Base-by-base conservation (phyloP, 164 flowering plant genomes). In the Nymphaea thermarum region DNA sequence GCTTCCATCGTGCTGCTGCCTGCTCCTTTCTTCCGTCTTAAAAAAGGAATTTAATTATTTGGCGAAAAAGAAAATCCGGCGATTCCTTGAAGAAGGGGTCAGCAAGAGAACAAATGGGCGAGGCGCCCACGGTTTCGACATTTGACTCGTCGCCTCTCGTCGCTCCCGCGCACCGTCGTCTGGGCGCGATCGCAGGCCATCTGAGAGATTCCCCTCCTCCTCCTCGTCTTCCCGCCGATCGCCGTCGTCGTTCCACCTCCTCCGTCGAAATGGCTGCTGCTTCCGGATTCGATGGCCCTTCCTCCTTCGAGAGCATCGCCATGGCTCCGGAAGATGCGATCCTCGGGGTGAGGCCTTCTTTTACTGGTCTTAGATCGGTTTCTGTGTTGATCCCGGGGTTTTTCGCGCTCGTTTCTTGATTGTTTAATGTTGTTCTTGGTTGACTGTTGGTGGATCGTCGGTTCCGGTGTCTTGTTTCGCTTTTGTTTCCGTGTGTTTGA, bases 281-380 rank as follows among this genome's bases (percentile, higher is more conserved):
- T 43, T 76, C 91, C 10, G 79, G 71, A 43, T 68, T 43, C 42
- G 61, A 71, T 69, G 77, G 70, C 64, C 78, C 66, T 62, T 95
- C 99, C 43, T 91, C 89, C 63, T 95, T 95, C 71, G 82, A 75
- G 60, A 81, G 82, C 79, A 70, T 95, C 36, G 88, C 71, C 76
- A 96, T 71, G 17, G 99, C 86, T 62, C 99, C 99, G 4, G 99
- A 95, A 75, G 98, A 95, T 86, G 93, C 99, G 11, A 95, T 95
- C 68, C 85, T 95, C 43, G 99, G 99, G 73, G 99, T 94, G 82
- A 62, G 14, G 63, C 44, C 60, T 51, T 45, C 10, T 45, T 5
- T 51, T 51, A 45, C 5, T 51, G 57, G 57, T 8, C 14, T 3
- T 8, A 51, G 14, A 51, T 51, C 3, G 12, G 15, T 51, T 10